phyloP scores from a whole-genome alignment of 2,329 filamentous ascomycete genomes.

The Colletotrichum sidae region DNA sequence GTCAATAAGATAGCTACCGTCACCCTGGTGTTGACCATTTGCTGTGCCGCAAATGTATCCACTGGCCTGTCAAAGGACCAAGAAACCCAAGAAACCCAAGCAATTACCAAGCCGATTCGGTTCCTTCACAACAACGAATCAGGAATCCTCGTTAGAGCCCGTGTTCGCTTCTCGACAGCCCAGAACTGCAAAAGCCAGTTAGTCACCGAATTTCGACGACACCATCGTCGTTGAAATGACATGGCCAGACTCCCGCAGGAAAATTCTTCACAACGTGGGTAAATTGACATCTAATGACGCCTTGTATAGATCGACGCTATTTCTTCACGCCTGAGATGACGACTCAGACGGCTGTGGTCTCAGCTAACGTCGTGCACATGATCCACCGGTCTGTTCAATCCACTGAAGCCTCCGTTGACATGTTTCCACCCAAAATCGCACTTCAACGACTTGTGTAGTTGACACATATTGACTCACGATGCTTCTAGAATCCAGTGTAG shows the following conservation, averaged over 20 bases:
- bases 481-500: too few species aligned
- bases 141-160: conserved; percentile 2
- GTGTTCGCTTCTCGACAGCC: conserved; percentile 11
- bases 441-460: too few species aligned
- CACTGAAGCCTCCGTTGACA: too few species aligned
- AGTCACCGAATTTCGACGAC: neutral
- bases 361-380: too few species aligned
- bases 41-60: conserved; percentile 13
- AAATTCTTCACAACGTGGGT: neutral
- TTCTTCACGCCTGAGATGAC: too few species aligned
- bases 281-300: neutral
- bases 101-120: conserved; percentile 30
- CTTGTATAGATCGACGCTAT: neutral
- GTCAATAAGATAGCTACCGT: neutral
- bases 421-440: too few species aligned
- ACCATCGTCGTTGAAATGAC: neutral
- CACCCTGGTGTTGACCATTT: conserved; percentile 6
- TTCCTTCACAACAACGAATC: conserved; percentile 10
- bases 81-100: conserved; percentile 28
- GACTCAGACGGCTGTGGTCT: too few species aligned
- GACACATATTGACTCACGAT: too few species aligned
- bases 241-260: neutral
- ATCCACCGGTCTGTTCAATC: too few species aligned
- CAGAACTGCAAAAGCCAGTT: conserved; percentile 1
- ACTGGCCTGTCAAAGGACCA: conserved; percentile 2